Base-by-base conservation (phyloP, 2,329 filamentous ascomycete species). In the Stagonosporopsis chrysanthemi region DNA sequence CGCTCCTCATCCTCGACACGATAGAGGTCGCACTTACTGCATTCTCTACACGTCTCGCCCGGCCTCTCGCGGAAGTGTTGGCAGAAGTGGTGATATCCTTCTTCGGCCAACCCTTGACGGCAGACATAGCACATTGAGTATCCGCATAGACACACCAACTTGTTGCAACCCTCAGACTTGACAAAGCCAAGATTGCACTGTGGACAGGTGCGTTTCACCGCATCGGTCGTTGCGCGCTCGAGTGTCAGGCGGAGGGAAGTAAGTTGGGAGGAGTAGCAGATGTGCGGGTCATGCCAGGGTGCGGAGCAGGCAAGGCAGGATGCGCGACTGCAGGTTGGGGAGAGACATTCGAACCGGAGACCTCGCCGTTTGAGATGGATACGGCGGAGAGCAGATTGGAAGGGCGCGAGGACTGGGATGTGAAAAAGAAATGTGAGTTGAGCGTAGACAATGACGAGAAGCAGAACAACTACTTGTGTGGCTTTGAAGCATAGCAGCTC, bases 111-210 rank as follows among this genome's bases (percentile, higher is more conserved):
- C n/a, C 80, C 77, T 39, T 77, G 72, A 38, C 95, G 90, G 76
- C 95, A 99, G 43, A 98, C 87, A 72, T 99, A 99, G 75, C 95
- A 99, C 94, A 98, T 98, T 67, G 90, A 90, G 78, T 98, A 98
- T 8, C 95, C 95, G 77, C 95, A 99, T 15, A 92, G 88, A 73
- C 95, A 98, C 6, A 92, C 94, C 38, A 99, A 84, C 79, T 98
- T 98, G 81, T 99, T 99, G 84, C 95, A 99, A 69, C 95, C 95
- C 24, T 89, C 88, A 6, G 88, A 89, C 76, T 98, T 98, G 78
- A 99, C 91, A 74, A 98, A 98, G 15, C 89, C 91, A 9, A 93
- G 91, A 66, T 91, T 89, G 81, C 95, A 99, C 44, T 89, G 86
- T 8, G 95, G 95, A 74, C 95, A 99, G 9, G 95, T 94, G 47